Conservation (phyloP, 805 yeast genomes). For the Hanseniaspora lachancei region DNA sequence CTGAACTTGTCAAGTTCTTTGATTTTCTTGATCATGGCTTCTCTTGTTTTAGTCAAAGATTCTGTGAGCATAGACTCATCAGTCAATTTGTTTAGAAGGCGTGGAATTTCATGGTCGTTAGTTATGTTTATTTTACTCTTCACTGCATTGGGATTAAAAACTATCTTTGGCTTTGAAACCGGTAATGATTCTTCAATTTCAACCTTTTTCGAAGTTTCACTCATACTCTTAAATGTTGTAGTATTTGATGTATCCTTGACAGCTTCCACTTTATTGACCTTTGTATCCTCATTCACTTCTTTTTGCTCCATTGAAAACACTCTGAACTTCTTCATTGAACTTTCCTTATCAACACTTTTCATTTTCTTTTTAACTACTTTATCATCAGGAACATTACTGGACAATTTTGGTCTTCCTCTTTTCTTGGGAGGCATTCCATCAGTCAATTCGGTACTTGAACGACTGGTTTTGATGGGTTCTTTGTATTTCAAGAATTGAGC, state of each 20-base stretch:
- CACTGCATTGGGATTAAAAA: not conserved
- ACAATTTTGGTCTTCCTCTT: conserved; percentile 16
- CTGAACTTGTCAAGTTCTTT: not conserved
- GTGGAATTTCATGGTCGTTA: conserved; percentile 2
- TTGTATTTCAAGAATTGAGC: conserved; percentile 22
- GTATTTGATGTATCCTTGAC: no score
- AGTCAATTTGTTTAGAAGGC: not conserved
- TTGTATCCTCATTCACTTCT: not conserved
- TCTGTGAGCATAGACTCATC: not conserved
- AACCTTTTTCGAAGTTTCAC: not conserved
- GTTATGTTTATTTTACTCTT: not conserved
- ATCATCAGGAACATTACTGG: conserved; percentile 19
- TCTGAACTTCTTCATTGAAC: not conserved
- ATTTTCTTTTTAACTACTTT: conserved; percentile 21
- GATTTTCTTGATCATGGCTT: not conserved
- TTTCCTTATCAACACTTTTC: conserved; percentile 8
- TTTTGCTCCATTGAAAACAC: not conserved
- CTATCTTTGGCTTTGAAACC: not conserved
- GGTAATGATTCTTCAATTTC: not conserved
- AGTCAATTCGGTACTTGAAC: not conserved
- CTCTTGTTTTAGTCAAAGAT: not conserved
- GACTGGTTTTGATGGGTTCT: conserved; percentile 17
- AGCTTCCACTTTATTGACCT: not conserved
- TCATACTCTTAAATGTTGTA: no score
- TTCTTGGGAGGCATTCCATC: conserved; percentile 8